Evolutionary conservation across 2,329 filamentous ascomycete species (phyloP), one percentile per base, ranked within the genome.

Genomic region (Aureobasidium subglaciale): DNA sequence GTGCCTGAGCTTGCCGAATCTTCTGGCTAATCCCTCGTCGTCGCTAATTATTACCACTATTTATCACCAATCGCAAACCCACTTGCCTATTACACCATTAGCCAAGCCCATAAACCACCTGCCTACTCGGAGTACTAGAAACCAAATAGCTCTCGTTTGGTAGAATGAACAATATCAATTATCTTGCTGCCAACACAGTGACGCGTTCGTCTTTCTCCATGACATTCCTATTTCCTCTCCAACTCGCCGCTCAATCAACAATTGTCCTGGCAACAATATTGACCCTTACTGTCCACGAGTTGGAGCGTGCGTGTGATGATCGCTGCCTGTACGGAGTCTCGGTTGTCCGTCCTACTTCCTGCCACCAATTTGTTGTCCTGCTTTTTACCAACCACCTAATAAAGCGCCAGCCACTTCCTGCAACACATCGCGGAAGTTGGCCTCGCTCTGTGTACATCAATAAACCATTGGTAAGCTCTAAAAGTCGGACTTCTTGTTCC

Each of bases 211-310:
- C 42, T 20, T 48, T 29, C 18, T 25, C 32, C 15, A 15, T 50
- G 34, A n/a, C 32, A 38, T 50, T 37, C 46, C 34, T 38, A 34
- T 32, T 50, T 37, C 16, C 34, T 13, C 5, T 22, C 16, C 29
- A 16, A 48, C 29, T 48, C 15, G 32, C 20, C 29, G 18, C 45
- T 22, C 18, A 27, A 16, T 27, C 32, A 25, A 7, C 15, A 37
- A 50, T 50, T 16, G 34, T 38, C 46, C 32, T 38, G 30, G 46
- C 46, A 50, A 50, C 46, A 25, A 20, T 29, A 45, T 25, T 20
- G 24, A 27, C n/a, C n/a, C n/a, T 35, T 15, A 15, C 22, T 22
- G 37, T 40, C 22, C 22, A 13, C 22, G 13, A 18, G 16, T 20
- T 40, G 16, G 46, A 24, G 30, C 30, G 30, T 30, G 30, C 45